Evolutionary conservation across 2,329 filamentous ascomycete species (phyloP).

Genomic region (Stylonectria norvegica): DNA sequence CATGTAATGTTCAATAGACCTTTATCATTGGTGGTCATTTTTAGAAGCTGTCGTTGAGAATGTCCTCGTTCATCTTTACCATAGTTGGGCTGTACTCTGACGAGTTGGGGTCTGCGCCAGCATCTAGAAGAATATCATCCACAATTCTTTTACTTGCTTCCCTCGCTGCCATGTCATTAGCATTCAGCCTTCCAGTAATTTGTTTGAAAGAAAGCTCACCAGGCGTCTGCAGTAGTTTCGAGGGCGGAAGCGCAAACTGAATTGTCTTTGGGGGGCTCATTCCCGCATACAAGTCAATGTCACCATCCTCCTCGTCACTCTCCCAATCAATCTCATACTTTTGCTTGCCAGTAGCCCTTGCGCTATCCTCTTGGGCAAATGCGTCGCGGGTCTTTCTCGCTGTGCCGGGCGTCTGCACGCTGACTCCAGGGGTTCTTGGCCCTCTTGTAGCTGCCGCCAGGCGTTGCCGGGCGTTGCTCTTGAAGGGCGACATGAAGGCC

Average conservation of each 20-base stretch:
- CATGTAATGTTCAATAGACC: too few species aligned
- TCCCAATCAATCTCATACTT: conserved; percentile 68
- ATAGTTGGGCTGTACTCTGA: conserved; percentile 62
- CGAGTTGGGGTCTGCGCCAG: conserved; percentile 59
- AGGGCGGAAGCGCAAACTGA: conserved; percentile 76
- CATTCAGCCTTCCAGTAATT: neutral
- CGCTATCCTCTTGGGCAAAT: conserved; percentile 34
- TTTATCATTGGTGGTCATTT: too few species aligned
- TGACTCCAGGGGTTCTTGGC: conserved; percentile 75
- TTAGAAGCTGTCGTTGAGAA: conserved; percentile 61
- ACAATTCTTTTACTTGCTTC: conserved; percentile 81
- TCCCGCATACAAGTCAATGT: conserved; percentile 60
- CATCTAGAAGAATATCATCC: conserved; percentile 73
- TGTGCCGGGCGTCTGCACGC: conserved; percentile 71
- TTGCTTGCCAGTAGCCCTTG: conserved; percentile 25
- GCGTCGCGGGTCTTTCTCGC: conserved; percentile 49
- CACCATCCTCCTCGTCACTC: conserved; percentile 67
- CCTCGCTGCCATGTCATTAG: conserved; percentile 48
- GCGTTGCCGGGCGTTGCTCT: conserved; percentile 43
- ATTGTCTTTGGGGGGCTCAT: conserved; percentile 94
- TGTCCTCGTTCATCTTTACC: conserved; percentile 62
- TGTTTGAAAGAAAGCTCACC: conserved; percentile 44
- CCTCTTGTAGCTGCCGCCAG: conserved; percentile 41
- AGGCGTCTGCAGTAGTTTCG: conserved; percentile 75
- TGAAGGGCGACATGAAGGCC: conserved; percentile 74